Conservation (phyloP, 805 yeast genomes). For the Blastobotrys americana region DNA sequence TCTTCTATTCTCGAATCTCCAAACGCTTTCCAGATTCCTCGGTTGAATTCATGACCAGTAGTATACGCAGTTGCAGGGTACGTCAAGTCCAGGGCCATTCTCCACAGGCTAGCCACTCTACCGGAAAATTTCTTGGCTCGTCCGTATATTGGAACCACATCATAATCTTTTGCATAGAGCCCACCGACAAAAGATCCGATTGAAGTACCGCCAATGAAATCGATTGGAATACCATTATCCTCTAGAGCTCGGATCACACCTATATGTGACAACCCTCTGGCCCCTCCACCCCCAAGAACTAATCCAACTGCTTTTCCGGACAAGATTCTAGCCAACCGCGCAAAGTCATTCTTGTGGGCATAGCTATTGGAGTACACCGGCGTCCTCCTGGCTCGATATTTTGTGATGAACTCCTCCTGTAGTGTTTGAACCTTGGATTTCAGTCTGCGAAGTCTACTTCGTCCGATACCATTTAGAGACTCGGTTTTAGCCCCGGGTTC, state of each 20-base stretch:
- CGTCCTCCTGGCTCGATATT: slow-evolving; percentile 23
- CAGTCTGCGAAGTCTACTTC: slow-evolving; percentile 17
- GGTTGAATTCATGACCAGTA: slow-evolving; percentile 93
- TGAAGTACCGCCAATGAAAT: slow-evolving; percentile 91
- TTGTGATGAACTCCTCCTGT: slow-evolving; percentile 28
- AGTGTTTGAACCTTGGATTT: slow-evolving; percentile 29
- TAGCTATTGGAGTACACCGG: slow-evolving; percentile 33
- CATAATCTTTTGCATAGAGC: slow-evolving; percentile 84
- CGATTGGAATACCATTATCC: slow-evolving; percentile 88
- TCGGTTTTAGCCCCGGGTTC: slow-evolving; percentile 13
- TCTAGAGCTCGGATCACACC: slow-evolving; percentile 90
- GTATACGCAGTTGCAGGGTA: slow-evolving; percentile 92
- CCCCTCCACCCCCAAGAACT: slow-evolving; percentile 97
- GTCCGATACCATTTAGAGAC: slow-evolving; percentile 14
- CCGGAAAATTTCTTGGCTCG: slow-evolving; percentile 80
- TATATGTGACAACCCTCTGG: slow-evolving; percentile 86
- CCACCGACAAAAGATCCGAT: slow-evolving; percentile 97
- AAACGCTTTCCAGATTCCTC: slow-evolving; percentile 96
- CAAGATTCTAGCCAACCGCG: slow-evolving; percentile 78
- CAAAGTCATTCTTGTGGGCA: slow-evolving; percentile 77
- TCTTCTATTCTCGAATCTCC: slow-evolving; percentile 92
- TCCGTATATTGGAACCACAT: slow-evolving; percentile 84
- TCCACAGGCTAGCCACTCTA: slow-evolving; percentile 78
- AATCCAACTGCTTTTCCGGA: slow-evolving; percentile 93
- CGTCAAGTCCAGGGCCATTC: slow-evolving; percentile 75